phyloP scores from a whole-genome alignment of 805 yeast species.

The Candida krabiensis region DNA sequence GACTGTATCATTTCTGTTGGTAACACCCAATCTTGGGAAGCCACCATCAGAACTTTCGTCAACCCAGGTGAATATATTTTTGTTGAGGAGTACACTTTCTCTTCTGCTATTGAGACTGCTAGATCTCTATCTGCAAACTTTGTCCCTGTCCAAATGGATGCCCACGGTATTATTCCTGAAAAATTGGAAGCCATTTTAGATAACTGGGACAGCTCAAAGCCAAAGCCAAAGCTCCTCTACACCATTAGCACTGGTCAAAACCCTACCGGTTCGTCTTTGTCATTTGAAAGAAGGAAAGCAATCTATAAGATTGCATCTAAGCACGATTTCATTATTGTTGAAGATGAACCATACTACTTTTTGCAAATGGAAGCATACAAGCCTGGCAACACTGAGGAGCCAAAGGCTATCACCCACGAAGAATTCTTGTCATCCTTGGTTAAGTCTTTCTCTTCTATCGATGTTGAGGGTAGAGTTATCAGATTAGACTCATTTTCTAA shows the following conservation, averaged over 20 bases:
- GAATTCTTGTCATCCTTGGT: constrained; percentile 67
- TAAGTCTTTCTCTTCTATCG: constrained; percentile 72
- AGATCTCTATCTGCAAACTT: constrained; percentile 58
- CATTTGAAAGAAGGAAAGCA: constrained; percentile 70
- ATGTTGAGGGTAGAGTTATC: constrained; percentile 84
- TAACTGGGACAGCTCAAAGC: constrained; percentile 55
- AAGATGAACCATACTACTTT: constrained; percentile 98
- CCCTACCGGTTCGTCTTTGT: constrained; percentile 91
- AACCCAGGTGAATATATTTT: constrained; percentile 64
- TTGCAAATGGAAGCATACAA: constrained; percentile 86
- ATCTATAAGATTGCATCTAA: constrained; percentile 78
- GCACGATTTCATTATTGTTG: constrained; percentile 83
- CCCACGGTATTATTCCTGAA: constrained; percentile 60
- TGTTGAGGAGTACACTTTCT: constrained; percentile 75
- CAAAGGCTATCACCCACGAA: constrained; percentile 47
- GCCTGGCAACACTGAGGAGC: constrained; percentile 32
- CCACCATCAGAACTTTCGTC: constrained; percentile 62
- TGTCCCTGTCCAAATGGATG: constrained; percentile 69
- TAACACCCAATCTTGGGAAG: constrained; percentile 92
- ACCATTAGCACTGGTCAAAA: constrained; percentile 96
- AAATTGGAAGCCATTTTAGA: constrained; percentile 53
- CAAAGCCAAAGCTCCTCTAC: constrained; percentile 83
- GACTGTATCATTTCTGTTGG: constrained; percentile 71
- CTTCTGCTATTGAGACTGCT: constrained; percentile 72
- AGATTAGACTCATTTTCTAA: constrained; percentile 90